Evolutionary conservation across 2,329 filamentous ascomycete species (phyloP).

Genomic region (Zasmidium cellare): DNA sequence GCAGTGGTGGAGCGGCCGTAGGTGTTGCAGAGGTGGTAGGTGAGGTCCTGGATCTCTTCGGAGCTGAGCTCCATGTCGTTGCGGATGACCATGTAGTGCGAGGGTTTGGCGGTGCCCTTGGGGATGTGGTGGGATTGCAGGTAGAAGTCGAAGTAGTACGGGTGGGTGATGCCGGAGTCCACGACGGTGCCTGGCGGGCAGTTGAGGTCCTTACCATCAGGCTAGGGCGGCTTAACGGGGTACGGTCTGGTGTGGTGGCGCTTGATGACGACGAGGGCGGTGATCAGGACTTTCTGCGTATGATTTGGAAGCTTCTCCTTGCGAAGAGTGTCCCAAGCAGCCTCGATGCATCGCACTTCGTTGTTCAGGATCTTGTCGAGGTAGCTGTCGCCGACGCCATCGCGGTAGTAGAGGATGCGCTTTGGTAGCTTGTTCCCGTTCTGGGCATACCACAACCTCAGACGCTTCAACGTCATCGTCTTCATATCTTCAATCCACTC

Average conservation of each 20-base stretch:
- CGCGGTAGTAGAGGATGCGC: slow-evolving; percentile 24
- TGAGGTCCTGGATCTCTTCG: slow-evolving; percentile 27
- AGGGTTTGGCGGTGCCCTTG: slow-evolving; percentile 33
- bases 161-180: slow-evolving; percentile 30
- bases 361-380: slow-evolving; percentile 41
- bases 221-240: too few species aligned
- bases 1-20: slow-evolving; percentile 34
- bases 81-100: slow-evolving; percentile 36
- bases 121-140: slow-evolving; percentile 36
- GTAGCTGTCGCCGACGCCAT: slow-evolving; percentile 11
- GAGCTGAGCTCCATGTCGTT: slow-evolving; percentile 29
- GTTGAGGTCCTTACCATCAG: slow-evolving; percentile 54
- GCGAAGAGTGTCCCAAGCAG: background rate
- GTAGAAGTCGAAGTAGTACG: slow-evolving; percentile 37
- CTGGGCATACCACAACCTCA: slow-evolving; percentile 22
- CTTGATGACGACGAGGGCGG: slow-evolving; percentile 40
- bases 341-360: slow-evolving; percentile 33
- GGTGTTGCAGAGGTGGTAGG: slow-evolving; percentile 35
- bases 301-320: background rate
- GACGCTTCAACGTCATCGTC: slow-evolving; percentile 31
- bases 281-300: slow-evolving; percentile 21
- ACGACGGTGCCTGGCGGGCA: slow-evolving; percentile 33
- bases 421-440: slow-evolving; percentile 41
- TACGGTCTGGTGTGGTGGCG: slow-evolving; percentile 46
- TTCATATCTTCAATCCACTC: slow-evolving; percentile 32